phyloP scores from a whole-genome alignment of 305 asterid species.

The Plantago coronopus region DNA sequence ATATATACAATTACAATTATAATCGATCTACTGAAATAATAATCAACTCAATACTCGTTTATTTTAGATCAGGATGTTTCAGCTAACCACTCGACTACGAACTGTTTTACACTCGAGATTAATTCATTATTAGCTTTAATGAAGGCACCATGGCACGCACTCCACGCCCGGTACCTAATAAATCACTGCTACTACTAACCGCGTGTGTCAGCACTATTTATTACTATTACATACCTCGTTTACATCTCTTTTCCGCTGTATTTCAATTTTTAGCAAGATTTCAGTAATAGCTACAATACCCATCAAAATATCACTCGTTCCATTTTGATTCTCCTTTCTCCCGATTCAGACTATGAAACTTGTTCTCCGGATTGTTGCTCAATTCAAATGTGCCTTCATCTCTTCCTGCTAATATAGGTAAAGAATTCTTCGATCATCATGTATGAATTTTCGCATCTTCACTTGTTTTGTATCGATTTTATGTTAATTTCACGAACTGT shows the following conservation, averaged over 20 bases:
- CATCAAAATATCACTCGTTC: not conserved
- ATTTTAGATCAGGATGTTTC: no score
- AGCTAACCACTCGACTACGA: no score
- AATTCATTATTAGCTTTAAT: no score
- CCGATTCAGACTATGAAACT: not conserved
- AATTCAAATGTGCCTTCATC: not conserved
- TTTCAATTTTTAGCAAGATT: not conserved
- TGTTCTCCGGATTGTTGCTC: not conserved
- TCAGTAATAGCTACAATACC: not conserved
- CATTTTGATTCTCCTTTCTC: not conserved
- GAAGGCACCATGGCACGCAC: not conserved
- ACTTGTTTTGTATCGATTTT: not conserved
- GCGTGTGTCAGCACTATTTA: not conserved
- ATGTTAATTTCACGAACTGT: not conserved
- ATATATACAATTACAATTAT: no score
- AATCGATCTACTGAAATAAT: no score
- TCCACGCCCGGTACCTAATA: not conserved
- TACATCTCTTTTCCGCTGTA: not conserved
- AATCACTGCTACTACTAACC: not conserved
- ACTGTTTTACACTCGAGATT: no score
- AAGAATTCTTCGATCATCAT: not conserved
- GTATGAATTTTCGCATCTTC: not conserved
- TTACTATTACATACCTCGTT: not conserved
- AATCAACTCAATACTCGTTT: no score
- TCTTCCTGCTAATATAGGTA: not conserved